Base-by-base conservation (phyloP, 345 rosid species). In the Aquilaria yunnanensis region DNA sequence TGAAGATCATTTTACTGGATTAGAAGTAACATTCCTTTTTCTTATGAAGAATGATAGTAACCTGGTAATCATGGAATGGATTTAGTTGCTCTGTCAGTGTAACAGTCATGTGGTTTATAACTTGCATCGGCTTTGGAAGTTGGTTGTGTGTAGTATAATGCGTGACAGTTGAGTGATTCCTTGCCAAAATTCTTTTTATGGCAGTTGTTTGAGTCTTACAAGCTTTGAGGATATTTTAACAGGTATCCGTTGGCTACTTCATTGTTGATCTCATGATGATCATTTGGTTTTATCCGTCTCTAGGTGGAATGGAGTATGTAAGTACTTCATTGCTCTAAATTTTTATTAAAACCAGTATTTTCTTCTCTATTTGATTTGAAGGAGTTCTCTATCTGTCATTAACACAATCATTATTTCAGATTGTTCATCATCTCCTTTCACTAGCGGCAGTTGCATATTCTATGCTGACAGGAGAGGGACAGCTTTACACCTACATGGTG, bases 161-260 rank as follows among this genome's bases (percentile, higher is more conserved):
- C 7, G 5, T 37, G 5, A 37, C 4, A 8, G 8, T 37, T 37
- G 43, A 8, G 43, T 37, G 43, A 8, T 37, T 8, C 4, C 4
- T 16, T 16, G 23, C 23, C 23, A 16, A 16, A 16, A 16, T 16
- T 16, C 23, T 16, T 16, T 16, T 16, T 16, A 16, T 0, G 23
- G 23, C 23, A 16, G 23, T 16, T 16, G 23, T 16, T 30, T 30
- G 47, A 47, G 46, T 32, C 60, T 64, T 53, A 46, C 32, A 47
- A 45, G 37, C 54, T 10, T 65, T 56, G 32, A 46, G 16, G 32
- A 14, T 3, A 5, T 51, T 72, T 66, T 67, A 32, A 66, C 78
- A 83, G 85, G 77, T 53, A 65, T 83, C 83, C 71, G 78, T 81
- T 64, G 88, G 88, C 52, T 83, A 83, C 75, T 83, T 83, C 68